Evolutionary conservation across 768 basidiomycete species (phyloP).

Genomic region (Fistulinella prunicolor): DNA sequence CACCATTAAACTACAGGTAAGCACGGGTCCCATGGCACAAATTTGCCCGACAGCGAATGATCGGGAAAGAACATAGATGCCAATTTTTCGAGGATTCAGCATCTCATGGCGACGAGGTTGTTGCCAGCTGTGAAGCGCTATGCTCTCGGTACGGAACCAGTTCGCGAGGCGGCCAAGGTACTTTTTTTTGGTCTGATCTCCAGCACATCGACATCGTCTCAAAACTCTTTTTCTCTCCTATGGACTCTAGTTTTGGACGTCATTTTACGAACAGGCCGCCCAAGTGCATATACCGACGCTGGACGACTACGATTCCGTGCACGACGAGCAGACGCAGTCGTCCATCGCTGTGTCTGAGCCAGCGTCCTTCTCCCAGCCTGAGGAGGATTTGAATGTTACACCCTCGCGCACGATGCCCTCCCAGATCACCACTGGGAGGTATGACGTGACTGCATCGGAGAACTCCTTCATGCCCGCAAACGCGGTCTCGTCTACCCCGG

Average conservation of each 20-base stretch:
- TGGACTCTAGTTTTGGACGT: slow-evolving; percentile 85
- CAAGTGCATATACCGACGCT: slow-evolving; percentile 77
- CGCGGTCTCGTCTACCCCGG: slow-evolving; percentile 79
- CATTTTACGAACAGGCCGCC: slow-evolving; percentile 94
- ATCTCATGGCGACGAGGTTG: slow-evolving; percentile 73
- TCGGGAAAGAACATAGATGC: slow-evolving; percentile 77
- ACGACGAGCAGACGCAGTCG: slow-evolving; percentile 46
- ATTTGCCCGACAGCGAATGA: slow-evolving; percentile 12
- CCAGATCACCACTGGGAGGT: slow-evolving; percentile 12
- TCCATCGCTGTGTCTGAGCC: slow-evolving; percentile 17
- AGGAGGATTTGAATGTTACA: slow-evolving; percentile 6
- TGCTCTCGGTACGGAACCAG: slow-evolving; percentile 82
- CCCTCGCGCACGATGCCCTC: slow-evolving; percentile 12
- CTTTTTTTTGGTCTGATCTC: not conserved
- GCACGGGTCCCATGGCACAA: not conserved
- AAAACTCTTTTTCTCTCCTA: not conserved
- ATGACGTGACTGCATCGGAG: slow-evolving; percentile 52
- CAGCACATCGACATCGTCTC: not conserved
- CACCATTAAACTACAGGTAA: slow-evolving; percentile 84
- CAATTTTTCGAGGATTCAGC: slow-evolving; percentile 88
- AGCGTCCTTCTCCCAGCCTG: slow-evolving; percentile 8
- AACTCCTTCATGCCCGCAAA: slow-evolving; percentile 73
- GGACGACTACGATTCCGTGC: slow-evolving; percentile 61
- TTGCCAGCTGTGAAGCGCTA: slow-evolving; percentile 90
- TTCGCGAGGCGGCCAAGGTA: slow-evolving; percentile 88